These are phyloP conservation scores for Zymoseptoria pseudotritici DNA, from an alignment of 2,329 filamentous ascomycete genomes.

Conservation along the genomic window DNA sequence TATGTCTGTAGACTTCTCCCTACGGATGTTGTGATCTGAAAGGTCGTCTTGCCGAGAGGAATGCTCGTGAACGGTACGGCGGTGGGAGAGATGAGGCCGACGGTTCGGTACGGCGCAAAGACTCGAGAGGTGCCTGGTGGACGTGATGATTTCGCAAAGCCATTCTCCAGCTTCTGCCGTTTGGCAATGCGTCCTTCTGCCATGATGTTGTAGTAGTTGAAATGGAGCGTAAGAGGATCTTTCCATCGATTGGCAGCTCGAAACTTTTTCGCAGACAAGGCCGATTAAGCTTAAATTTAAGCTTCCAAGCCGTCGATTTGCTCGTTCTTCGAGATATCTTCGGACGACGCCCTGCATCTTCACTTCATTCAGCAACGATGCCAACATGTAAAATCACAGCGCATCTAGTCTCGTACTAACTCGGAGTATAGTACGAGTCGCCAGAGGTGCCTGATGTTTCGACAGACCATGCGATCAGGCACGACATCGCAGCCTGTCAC, in stretches of 20 bases:
- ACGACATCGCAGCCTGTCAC: no score
- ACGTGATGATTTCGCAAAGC: slow-evolving; percentile 18
- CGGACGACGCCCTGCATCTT: no score
- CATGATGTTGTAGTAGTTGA: background rate
- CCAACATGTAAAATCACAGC: no score
- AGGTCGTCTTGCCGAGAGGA: slow-evolving; percentile 85
- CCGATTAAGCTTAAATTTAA: background rate
- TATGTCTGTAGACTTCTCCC: slow-evolving; percentile 90
- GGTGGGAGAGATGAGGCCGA: slow-evolving; percentile 89
- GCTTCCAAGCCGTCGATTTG: no score
- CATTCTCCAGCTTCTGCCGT: slow-evolving; percentile 57
- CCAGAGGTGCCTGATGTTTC: no score
- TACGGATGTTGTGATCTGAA: slow-evolving; percentile 93
- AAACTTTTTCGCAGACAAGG: background rate
- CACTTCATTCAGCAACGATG: no score
- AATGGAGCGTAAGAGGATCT: background rate
- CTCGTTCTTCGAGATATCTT: no score
- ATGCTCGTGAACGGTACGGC: slow-evolving; percentile 82
- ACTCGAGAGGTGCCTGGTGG: slow-evolving; percentile 55
- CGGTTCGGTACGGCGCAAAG: slow-evolving; percentile 90
- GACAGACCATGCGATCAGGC: no score
- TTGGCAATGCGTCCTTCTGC: slow-evolving; percentile 43
- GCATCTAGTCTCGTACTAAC: no score
- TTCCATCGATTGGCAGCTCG: background rate
- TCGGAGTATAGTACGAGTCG: no score